phyloP scores from a whole-genome alignment of 345 rosid genomes.

The Carallia brachiata region DNA sequence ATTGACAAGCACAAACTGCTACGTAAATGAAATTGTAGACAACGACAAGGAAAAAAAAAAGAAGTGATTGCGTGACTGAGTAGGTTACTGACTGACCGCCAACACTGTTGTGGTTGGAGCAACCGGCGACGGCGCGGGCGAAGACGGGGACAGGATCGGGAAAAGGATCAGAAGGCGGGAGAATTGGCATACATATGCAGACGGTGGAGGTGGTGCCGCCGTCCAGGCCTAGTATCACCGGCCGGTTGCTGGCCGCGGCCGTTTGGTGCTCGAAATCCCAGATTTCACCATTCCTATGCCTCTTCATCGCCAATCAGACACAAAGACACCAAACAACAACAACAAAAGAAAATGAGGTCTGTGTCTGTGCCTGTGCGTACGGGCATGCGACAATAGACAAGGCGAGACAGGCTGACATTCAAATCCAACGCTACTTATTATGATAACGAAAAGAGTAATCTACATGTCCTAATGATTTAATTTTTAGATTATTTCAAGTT shows the following conservation, averaged over 20 bases:
- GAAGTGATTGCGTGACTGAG: neutral
- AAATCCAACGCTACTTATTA: neutral
- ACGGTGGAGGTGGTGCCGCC: conserved; percentile 79
- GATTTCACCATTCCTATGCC: conserved; percentile 59
- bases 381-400: neutral
- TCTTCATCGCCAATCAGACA: conserved; percentile 36
- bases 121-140: conserved; percentile 63
- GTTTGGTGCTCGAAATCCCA: conserved; percentile 62
- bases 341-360: neutral
- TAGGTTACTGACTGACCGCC: conserved; percentile 38
- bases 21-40: too few species aligned
- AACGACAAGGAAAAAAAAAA: neutral
- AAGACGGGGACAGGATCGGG: conserved; percentile 60
- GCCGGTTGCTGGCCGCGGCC: conserved; percentile 8
- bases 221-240: conserved; percentile 62
- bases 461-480: too few species aligned
- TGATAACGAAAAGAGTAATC: too few species aligned
- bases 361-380: neutral
- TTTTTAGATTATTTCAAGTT: too few species aligned
- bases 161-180: conserved; percentile 36
- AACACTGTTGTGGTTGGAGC: conserved; percentile 72
- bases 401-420: neutral
- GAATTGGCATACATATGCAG: conserved; percentile 53
- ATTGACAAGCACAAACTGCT: too few species aligned
- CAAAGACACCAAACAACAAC: neutral